Conservation (phyloP, 2,329 filamentous ascomycete species). For the Xylariaceae sp. region DNA sequence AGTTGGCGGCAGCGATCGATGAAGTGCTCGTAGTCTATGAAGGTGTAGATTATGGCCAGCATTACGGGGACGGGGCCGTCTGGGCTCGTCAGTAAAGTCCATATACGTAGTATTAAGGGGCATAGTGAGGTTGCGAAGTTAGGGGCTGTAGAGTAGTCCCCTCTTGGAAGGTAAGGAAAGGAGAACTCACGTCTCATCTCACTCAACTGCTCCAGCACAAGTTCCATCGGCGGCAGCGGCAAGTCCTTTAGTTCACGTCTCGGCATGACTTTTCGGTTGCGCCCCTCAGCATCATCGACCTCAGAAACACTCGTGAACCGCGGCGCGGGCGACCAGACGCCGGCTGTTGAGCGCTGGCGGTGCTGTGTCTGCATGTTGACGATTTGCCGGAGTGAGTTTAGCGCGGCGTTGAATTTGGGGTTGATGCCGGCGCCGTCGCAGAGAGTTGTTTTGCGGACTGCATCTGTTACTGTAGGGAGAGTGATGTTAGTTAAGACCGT, state of each 20-base stretch:
- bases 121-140: too few relatives aligned
- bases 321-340: constrained; percentile 11
- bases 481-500: too few relatives aligned
- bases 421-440: constrained; percentile 32
- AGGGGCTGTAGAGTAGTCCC: too few relatives aligned
- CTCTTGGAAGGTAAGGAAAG: too few relatives aligned
- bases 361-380: constrained; percentile 43
- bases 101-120: too few relatives aligned
- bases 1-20: constrained; percentile 43
- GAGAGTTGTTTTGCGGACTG: constrained; percentile 38
- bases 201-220: constrained; percentile 46
- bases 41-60: constrained; percentile 46
- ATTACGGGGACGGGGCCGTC: constrained; percentile 42
- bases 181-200: constrained; percentile 40
- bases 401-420: constrained; percentile 48
- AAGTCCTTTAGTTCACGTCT: constrained; percentile 45
- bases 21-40: constrained; percentile 47
- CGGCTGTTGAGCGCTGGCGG: constrained; percentile 14
- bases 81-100: too few relatives aligned
- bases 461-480: constrained; percentile 14
- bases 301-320: constrained; percentile 7
- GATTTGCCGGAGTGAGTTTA: constrained; percentile 48
- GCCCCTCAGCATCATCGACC: background rate
- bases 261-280: constrained; percentile 40
- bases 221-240: constrained; percentile 49